Evolutionary conservation across 306 rosid genomes (phyloP).

Genomic region (Notholithocarpus densiflorus): DNA sequence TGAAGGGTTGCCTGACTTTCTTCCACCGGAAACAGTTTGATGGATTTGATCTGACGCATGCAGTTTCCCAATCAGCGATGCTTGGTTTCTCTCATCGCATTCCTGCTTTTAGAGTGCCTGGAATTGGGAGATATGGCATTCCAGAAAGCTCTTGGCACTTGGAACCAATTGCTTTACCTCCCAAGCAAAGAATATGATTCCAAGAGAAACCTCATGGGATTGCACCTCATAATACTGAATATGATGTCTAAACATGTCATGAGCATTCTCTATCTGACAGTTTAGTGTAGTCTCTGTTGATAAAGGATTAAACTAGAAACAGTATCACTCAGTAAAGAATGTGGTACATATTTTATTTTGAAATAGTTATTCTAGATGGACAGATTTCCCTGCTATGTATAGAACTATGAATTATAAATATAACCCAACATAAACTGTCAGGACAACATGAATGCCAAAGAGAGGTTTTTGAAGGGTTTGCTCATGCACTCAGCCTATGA

Average conservation of each 20-base stretch:
- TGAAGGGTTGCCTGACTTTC: constrained; percentile 14
- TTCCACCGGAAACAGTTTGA: constrained; percentile 8
- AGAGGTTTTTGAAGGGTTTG: no score
- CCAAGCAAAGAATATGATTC: background rate
- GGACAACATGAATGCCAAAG: no score
- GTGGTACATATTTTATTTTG: background rate
- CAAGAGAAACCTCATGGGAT: background rate
- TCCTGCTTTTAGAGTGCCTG: constrained; percentile 25
- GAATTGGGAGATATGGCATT: constrained; percentile 12
- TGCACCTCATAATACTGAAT: background rate
- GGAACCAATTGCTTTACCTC: constrained; percentile 29
- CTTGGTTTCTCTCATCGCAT: constrained; percentile 25
- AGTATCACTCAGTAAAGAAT: background rate
- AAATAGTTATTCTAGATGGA: background rate
- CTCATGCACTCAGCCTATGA: no score
- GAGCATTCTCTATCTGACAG: background rate
- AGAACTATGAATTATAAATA: background rate
- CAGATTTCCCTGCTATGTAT: background rate
- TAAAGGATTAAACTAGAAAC: background rate
- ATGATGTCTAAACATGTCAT: background rate
- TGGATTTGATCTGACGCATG: constrained; percentile 7
- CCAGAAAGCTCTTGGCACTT: constrained; percentile 22
- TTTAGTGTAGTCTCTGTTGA: background rate
- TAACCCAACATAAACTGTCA: no score
- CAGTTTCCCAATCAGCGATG: background rate